Percentiles rank a stretch among this genome's conserved stretches.
These are phyloP conservation scores for Aspergillus quadrilineatus DNA, from an alignment of 2,329 filamentous ascomycete genomes.

Conservation along the genomic window DNA sequence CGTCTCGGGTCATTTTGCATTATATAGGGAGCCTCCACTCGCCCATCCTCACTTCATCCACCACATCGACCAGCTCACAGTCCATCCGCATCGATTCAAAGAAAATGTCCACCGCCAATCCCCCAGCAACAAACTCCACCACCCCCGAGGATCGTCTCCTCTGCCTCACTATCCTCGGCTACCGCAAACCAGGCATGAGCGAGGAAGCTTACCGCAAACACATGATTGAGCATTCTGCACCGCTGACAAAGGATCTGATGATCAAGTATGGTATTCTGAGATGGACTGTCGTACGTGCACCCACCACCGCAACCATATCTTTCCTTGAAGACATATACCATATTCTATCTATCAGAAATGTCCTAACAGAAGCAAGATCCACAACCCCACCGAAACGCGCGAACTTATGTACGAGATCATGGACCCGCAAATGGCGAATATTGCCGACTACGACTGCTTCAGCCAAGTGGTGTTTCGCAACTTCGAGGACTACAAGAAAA, in stretches of 20 bases:
- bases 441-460: constrained; percentile 53
- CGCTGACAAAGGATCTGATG: constrained; percentile 51
- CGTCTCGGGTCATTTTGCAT: constrained; percentile 4
- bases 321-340: too few species aligned
- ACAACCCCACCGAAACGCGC: constrained; percentile 40
- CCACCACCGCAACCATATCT: too few species aligned
- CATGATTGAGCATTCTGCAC: constrained; percentile 50
- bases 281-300: constrained; percentile 44
- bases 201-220: constrained; percentile 50
- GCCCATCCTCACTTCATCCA: background rate
- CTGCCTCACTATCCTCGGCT: constrained; percentile 52
- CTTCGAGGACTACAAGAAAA: constrained; percentile 48
- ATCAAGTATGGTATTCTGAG: constrained; percentile 50
- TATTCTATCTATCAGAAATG: background rate
- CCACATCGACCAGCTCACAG: background rate
- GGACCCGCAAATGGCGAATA: constrained; percentile 50
- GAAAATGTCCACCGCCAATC: constrained; percentile 6
- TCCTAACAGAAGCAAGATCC: constrained; percentile 35
- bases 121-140: background rate
- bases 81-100: background rate
- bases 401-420: constrained; percentile 43
- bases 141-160: constrained; percentile 23
- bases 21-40: background rate
- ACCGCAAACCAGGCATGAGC: constrained; percentile 49
- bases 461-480: constrained; percentile 49